A percentile compares a stretch with the other conserved stretches of the same genome.
Conservation (phyloP, 257 asterid genomes). For the Misopates orontium region DNA sequence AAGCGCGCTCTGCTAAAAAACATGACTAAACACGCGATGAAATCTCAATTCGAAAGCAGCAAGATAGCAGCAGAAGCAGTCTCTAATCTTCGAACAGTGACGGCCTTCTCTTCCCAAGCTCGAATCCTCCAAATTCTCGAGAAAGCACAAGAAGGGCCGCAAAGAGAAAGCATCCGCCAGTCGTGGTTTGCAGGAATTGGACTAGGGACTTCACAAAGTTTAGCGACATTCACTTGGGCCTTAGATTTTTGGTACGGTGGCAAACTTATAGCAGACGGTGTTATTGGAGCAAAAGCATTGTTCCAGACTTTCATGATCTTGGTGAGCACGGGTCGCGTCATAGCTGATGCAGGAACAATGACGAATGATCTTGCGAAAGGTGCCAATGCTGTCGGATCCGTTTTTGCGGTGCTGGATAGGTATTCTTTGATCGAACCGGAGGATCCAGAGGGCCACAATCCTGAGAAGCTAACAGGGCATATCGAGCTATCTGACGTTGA, state of each 20-base stretch:
- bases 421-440: constrained; percentile 52
- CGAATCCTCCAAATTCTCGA: constrained; percentile 53
- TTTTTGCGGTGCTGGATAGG: constrained; percentile 53
- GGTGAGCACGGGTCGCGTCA: constrained; percentile 64
- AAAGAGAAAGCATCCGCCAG: constrained; percentile 48
- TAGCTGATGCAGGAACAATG: constrained; percentile 68
- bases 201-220: constrained; percentile 56
- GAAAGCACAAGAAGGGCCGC: constrained; percentile 53
- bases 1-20: constrained; percentile 49
- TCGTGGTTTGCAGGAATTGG: constrained; percentile 65
- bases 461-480: constrained; percentile 41
- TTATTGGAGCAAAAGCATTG: constrained; percentile 45
- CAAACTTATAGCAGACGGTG: constrained; percentile 45
- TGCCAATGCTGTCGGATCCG: constrained; percentile 50
- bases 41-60: constrained; percentile 61
- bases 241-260: constrained; percentile 64
- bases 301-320: constrained; percentile 58
- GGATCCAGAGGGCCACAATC: constrained; percentile 43
- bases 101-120: constrained; percentile 54
- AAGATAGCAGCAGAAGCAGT: constrained; percentile 67
- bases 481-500: constrained; percentile 46
- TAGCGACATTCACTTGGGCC: constrained; percentile 55
- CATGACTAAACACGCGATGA: constrained; percentile 50
- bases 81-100: constrained; percentile 54
- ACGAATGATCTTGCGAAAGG: constrained; percentile 65